These are phyloP conservation scores for Fusarium metavorans DNA, from an alignment of 2,329 filamentous ascomycete species.

Conservation along the genomic window DNA sequence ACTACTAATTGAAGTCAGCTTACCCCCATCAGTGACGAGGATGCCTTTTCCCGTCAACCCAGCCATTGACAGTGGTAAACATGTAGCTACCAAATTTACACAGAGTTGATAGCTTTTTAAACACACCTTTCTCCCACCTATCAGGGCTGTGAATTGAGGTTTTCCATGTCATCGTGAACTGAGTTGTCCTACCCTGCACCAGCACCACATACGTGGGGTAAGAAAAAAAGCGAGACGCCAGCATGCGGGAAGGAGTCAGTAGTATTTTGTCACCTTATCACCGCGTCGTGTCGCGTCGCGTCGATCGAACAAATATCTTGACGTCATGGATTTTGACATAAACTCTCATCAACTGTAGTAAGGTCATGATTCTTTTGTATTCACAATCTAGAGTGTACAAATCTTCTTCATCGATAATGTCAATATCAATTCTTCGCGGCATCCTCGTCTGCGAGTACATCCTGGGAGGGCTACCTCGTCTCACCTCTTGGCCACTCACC, in stretches of 20 bases:
- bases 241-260: not conserved
- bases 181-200: not conserved
- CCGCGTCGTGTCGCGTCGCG: not conserved
- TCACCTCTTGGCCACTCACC: not conserved
- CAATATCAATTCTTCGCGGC: not conserved
- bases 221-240: not conserved
- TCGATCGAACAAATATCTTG: not conserved
- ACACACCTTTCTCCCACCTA: fast-evolving
- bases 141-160: not conserved
- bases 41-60: not conserved
- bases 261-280: not conserved
- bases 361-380: not conserved
- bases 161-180: not conserved
- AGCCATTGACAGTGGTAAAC: too few relatives aligned
- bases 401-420: not conserved
- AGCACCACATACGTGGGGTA: not conserved
- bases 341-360: not conserved
- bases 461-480: not conserved
- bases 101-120: fast-evolving
- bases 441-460: not conserved
- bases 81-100: not conserved
- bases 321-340: not conserved
- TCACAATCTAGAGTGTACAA: fast-evolving
- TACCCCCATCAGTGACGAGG: too few relatives aligned
- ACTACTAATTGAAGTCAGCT: not conserved